These are phyloP conservation scores for Metschnikowia hibisci DNA, from an alignment of 805 yeast genomes.

Conservation along the genomic window DNA sequence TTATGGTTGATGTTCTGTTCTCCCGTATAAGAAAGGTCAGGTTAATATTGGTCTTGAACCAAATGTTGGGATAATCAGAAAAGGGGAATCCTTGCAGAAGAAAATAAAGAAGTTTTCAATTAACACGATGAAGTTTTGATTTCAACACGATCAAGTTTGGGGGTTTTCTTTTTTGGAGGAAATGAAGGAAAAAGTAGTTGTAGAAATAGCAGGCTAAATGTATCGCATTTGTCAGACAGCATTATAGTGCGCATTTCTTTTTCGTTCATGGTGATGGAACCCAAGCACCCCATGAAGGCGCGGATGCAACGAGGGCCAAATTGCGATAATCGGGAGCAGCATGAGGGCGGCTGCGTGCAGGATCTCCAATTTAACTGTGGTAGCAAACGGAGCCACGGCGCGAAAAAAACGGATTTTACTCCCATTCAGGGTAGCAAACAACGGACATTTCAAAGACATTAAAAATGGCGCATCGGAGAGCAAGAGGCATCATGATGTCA, in stretches of 20 bases:
- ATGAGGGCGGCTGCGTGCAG: not conserved
- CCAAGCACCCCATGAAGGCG: not conserved
- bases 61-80: too few species aligned
- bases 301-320: not conserved
- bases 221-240: not conserved
- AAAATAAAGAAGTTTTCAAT: too few species aligned
- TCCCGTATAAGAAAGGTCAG: too few species aligned
- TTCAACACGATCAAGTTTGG: too few species aligned
- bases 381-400: slow-evolving; percentile 1
- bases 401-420: not conserved
- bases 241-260: slow-evolving; percentile 4
- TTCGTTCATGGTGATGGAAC: not conserved
- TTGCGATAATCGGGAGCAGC: not conserved
- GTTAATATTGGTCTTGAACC: too few species aligned
- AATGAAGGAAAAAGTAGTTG: not conserved
- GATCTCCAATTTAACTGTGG: not conserved
- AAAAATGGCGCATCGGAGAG: not conserved
- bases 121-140: too few species aligned
- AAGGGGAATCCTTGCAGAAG: too few species aligned
- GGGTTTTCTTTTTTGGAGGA: too few species aligned
- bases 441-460: too few species aligned
- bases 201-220: not conserved
- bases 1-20: too few species aligned
- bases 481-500: too few species aligned
- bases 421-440: not conserved